Base-by-base conservation (phyloP, 169 alveolate species). In the Eimeria necatrix region DNA sequence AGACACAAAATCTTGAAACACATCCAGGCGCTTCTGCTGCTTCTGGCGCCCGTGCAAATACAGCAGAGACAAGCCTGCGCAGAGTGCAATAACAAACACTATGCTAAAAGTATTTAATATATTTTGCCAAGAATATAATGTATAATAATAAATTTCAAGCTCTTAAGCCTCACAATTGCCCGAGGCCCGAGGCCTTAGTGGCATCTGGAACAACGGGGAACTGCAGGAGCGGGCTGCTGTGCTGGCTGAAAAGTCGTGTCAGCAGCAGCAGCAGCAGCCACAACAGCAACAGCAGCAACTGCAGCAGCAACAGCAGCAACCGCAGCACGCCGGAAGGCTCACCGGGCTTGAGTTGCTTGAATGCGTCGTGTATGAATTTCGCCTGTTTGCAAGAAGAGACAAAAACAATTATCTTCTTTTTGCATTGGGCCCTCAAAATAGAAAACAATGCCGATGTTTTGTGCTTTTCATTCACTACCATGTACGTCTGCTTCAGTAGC, bases 31-130 rank as follows among this genome's bases (percentile, higher is more conserved):
- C 96, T 98, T 98, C 94, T 98, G 96, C 93, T 99, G 99, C 86
- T 99, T 99, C 96, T 99, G 98, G 96, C 98, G 98, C 41, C 99
- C 99, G 97, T 99, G 99, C 83, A 99, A 96, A 90, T 97, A 98
- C 93, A 98, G 84, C 64, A 98, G 95, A 14, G 94, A 18, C 59
- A 48, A 3, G 4, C 96, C 96, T 86, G 78, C 56, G 26, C 53
- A 32, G 41, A 32, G 41, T 2, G 41, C 41, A 32, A 32, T 32
- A 32, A 32, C 41, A 32, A 32, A 32, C 41, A 32, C 41, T 32
- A 32, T 32, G 41, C 2, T 32, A 32, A 32, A 2, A 32, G 2
- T 32, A 32, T 32, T 32, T 32, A 0, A 32, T 32, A 32, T 32
- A 32, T 32, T 32, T 0, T 32, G 41, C 41, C 41, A 32, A 32